These are phyloP conservation scores for Telfairia occidentalis DNA, from an alignment of 331 rosid species.

Conservation along the genomic window DNA sequence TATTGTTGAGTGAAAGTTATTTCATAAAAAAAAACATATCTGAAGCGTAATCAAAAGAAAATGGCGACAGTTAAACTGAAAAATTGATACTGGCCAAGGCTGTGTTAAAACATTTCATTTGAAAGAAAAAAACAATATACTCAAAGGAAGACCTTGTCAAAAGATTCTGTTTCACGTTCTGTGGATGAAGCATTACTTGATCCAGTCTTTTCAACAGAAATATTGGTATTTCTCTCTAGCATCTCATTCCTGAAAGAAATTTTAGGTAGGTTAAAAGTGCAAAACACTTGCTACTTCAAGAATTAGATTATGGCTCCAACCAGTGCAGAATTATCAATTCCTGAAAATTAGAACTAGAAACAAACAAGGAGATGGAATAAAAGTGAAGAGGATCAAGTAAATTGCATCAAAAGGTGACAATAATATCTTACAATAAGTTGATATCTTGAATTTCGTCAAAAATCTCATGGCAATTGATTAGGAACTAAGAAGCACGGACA, in stretches of 20 bases:
- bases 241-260: slow-evolving; percentile 55
- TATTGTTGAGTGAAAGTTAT: background rate
- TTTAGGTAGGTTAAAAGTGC: slow-evolving; percentile 6
- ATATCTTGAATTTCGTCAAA: background rate
- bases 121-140: background rate
- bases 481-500: too few relatives aligned
- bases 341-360: background rate
- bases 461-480: background rate
- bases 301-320: background rate
- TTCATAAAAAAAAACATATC: background rate
- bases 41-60: background rate
- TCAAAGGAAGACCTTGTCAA: slow-evolving; percentile 58
- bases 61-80: background rate
- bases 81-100: background rate
- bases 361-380: background rate
- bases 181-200: slow-evolving; percentile 27
- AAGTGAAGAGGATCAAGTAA: background rate
- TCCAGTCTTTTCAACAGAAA: slow-evolving; percentile 28
- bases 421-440: background rate
- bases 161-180: slow-evolving; percentile 52
- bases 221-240: slow-evolving; percentile 27
- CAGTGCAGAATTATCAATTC: background rate
- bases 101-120: background rate
- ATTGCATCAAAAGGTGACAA: background rate
- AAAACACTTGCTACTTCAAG: background rate